Base-by-base conservation (phyloP, 805 yeast genomes). In the Ogataea kodamae region DNA sequence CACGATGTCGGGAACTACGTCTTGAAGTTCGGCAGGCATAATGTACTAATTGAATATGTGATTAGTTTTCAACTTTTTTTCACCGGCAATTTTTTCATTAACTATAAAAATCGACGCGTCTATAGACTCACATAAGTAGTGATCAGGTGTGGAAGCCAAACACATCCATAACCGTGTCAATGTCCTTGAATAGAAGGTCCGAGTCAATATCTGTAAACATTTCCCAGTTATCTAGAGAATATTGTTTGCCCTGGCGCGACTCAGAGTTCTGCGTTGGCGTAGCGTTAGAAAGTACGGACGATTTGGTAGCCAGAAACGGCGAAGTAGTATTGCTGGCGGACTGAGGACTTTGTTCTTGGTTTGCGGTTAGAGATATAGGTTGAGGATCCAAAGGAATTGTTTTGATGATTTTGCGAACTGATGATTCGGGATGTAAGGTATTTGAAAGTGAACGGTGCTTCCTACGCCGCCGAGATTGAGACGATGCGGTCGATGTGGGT, bases 101-200 rank as follows among this genome's bases (percentile, higher is more conserved):
- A 9, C 9, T 10, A 27, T 17, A 29, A 22, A 22, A n/a, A 19
- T 25, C 32, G 36, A 29, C 28, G 35, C 42, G 36, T 20, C 33
- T 30, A 29, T 38, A 30, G 37, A 8, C 35, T 18, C 28, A 15
- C 13, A 23, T 33, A n/a, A n/a, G n/a, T n/a, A n/a, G n/a, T n/a
- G 27, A 48, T 33, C 67, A 68, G 3, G 86, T 78, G 45, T 83
- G 85, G 64, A 87, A 87, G 5, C 96, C 96, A 60, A 86, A 87
- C 52, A 86, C 95, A 52, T 83, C 85, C 95, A 87, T 85, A 38
- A 87, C 83, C 29, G 85, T 69, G 45, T 86, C 95, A 18, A 87
- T 89, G 52, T 87, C 94, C 51, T 80, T 82, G 88, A 82, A 80
- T 14, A 78, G 62, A 39, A 73, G 46, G 31, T 74, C 82, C 15